Base-by-base conservation (phyloP, 768 basidiomycete species). In the Imleria badia region DNA sequence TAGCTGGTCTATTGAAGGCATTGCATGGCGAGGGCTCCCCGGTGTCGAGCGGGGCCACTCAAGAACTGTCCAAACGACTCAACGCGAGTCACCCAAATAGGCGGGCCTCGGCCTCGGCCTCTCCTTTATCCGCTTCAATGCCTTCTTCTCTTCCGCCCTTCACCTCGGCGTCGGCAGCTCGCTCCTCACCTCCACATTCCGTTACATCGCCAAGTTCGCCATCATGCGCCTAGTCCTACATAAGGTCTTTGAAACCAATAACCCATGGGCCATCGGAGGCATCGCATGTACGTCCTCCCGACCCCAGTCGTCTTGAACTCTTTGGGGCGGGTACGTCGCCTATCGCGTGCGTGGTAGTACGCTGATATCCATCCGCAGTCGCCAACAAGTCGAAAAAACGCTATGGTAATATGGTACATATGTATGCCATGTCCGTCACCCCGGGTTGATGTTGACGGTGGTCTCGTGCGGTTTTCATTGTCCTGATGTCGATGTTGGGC, bases 121-220 rank as follows among this genome's bases (percentile, higher is more conserved):
- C 62, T 70, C 79, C 3, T 94, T 95, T 69, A 82, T 95, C 64
- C 65, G 84, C 36, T 81, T 94, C 66, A 82, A 92, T 72, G 81
- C 86, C 6, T 56, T 81, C 22, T 56, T 93, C 8, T 93, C 92
- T 2, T 72, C 77, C 7, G 59, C 76, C 1, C 80, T 92, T 54
- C 76, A 83, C 6, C 81, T 95, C 19, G 88, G 84, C 3, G 76
- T 94, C 41, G 89, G 86, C 1, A 68, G 76, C 1, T 84, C 85
- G 6, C 79, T 95, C 22, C 61, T 89, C 22, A 80, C 84, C 9
- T 83, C 91, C 0, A 84, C 90, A 0, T 52, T 85, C 40, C 75
- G 93, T 68, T 95, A 92, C 66, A 74, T 90, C 19, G 72, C 87
- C 10, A 93, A 95, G 72, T 80, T 95, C 22, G 81, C 83, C 15